Base-by-base conservation (phyloP, 495 filamentous ascomycete species). In the Alectoria sarmentosa region DNA sequence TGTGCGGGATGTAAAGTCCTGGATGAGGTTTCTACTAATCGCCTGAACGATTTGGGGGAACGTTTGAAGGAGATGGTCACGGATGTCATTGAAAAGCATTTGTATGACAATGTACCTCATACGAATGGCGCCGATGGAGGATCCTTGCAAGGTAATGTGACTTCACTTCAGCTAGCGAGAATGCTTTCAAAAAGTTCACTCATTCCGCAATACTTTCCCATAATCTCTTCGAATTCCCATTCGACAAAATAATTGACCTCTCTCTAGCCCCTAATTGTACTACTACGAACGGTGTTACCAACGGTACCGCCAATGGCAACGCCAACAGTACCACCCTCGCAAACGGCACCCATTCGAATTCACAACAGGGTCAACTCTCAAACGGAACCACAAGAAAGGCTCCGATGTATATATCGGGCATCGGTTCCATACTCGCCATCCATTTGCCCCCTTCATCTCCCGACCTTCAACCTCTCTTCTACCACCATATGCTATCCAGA, bases 1-100 rank as follows among this genome's bases (percentile, higher is more conserved):
- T 76, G 73, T 61, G 73, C 72, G 10, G 84, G 76, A 17, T 67
- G 75, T 7, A 63, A 69, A 2, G 23, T 77, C 10, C 64, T 77
- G 64, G 68, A 71, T 14, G 65, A 67, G n/a, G 56, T 72, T 15
- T 65, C 69, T 8, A 60, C 69, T 30, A 48, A 41, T 4, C 46
- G 64, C 3, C 63, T 76, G 58, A 75, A 75, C 56, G 56, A 37
- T 11, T 64, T 72, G 10, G 75, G 76, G 26, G 71, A 74, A 30
- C 36, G 42, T 11, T 37, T 78, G 49, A 69, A 74, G 23, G 32
- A 55, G 14, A 42, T 60, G 19, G 67, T 71, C 30, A 52, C 67
- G 23, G 63, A 34, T 26, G 21, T 63, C 19, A 60, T 73, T 46
- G 62, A 65, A 21, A 15, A 36, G 39, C n/a, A 32, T n/a, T 3